Base-by-base conservation (phyloP, 352 stramenopile genomes). In the Phytophthora citrophthora region DNA sequence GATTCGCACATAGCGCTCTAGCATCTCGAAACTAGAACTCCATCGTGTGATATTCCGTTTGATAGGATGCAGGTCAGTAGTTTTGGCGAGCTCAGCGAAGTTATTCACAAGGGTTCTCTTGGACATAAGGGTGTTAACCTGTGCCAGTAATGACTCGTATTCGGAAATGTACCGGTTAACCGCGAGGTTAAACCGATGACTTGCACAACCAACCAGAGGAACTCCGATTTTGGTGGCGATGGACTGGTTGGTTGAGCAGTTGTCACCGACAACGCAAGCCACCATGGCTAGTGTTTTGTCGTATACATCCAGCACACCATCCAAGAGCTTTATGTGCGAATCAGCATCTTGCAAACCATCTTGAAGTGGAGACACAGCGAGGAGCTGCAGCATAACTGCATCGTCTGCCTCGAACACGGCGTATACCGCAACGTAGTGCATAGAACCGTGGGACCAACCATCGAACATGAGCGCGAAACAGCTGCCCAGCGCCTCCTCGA, bases 301-400 rank as follows among this genome's bases (percentile, higher is more conserved):
- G 53, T 68, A 72, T 0, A 61, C 52, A 31, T 20, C 29, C 3
- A 68, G 47, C 7, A 72, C 41, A 15, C 23, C 24, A 1, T 52
- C 34, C 0, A 72, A 27, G 4, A 50, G 10, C 36, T 57, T 38
- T 1, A 51, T 46, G 32, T 65, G 64, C 20, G 47, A 40, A 34
- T 72, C 57, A 3, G 57, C 52, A 15, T 41, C 40, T 39, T 48
- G 49, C 1, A 34, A 36, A 0, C 40, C 52, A 2, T 60, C 40
- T 3, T 64, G 20, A 29, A 61, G 51, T 0, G 54, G 41, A 8
- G 43, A 54, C 16, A 64, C 4, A 8, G 43, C 55, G 6, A 64
- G 31, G 5, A 64, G 41, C 7, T 45, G 40, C 23, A 60, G 18
- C 15, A n/a, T 11, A 2, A 44, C 10, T 1, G 16, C 16, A 8